phyloP scores from a whole-genome alignment of 805 yeast genomes.

The Yarrowia deformans region DNA sequence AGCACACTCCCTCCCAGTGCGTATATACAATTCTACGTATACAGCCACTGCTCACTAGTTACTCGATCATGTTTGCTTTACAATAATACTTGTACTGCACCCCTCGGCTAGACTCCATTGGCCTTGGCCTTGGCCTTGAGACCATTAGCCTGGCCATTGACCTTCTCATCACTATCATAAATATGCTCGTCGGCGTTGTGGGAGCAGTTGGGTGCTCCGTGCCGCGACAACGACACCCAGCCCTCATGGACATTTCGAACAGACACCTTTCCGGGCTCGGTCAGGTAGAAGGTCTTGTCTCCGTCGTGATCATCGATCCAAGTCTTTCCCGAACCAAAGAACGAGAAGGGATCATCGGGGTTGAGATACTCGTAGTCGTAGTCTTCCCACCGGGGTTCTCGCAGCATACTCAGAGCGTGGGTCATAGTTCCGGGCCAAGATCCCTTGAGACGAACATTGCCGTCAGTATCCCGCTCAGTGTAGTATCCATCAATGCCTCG shows the following conservation, averaged over 20 bases:
- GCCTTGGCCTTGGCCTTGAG: not conserved
- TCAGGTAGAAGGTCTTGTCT: conserved; percentile 32
- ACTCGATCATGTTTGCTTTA: too few relatives aligned
- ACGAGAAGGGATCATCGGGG: conserved; percentile 40
- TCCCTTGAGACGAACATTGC: conserved; percentile 25
- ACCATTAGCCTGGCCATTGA: not conserved
- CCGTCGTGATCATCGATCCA: conserved; percentile 38
- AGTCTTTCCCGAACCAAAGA: conserved; percentile 42
- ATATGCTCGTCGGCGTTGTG: conserved; percentile 28
- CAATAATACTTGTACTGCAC: too few relatives aligned
- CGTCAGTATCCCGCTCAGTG: conserved; percentile 20
- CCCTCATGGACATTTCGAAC: conserved; percentile 33
- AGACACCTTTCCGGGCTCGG: conserved; percentile 30
- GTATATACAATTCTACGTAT: too few relatives aligned
- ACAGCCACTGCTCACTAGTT: too few relatives aligned
- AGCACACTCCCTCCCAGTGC: too few relatives aligned
- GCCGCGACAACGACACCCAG: conserved; percentile 35
- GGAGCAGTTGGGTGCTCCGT: conserved; percentile 15
- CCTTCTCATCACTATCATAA: not conserved
- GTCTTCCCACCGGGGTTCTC: conserved; percentile 41
- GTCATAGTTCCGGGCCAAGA: conserved; percentile 42
- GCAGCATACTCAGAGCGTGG: conserved; percentile 40
- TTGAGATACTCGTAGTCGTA: conserved; percentile 40
- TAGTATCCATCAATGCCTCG: conserved; percentile 37
- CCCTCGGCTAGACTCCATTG: not conserved